These are phyloP conservation scores for Mycena latifolia DNA, from an alignment of 768 basidiomycete genomes.

Conservation along the genomic window DNA sequence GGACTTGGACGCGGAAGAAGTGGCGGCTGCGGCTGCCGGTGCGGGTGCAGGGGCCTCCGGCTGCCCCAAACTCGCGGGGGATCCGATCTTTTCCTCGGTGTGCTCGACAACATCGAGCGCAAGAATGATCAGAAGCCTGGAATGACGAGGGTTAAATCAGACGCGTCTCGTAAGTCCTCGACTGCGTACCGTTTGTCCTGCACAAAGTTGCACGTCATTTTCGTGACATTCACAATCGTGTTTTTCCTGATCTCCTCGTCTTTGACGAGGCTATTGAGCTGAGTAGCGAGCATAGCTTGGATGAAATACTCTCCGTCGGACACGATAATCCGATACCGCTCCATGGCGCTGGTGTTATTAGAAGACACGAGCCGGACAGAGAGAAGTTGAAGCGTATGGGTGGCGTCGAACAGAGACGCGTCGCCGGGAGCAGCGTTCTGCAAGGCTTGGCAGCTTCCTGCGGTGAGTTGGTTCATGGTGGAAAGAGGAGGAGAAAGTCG, in stretches of 20 bases:
- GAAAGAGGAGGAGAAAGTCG: not conserved
- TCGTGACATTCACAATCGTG: constrained; percentile 76
- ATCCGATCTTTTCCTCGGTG: constrained; percentile 80
- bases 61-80: constrained; percentile 53
- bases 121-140: constrained; percentile 87
- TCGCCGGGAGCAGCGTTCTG: constrained; percentile 59
- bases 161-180: constrained; percentile 5
- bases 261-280: constrained; percentile 83
- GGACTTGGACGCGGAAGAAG: constrained; percentile 45
- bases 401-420: constrained; percentile 53
- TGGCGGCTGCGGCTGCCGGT: constrained; percentile 13
- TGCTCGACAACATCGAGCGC: constrained; percentile 68
- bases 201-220: constrained; percentile 85
- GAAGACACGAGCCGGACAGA: constrained; percentile 82
- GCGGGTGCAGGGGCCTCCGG: constrained; percentile 1
- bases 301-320: constrained; percentile 90
- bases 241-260: constrained; percentile 73
- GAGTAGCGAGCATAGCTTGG: constrained; percentile 96
- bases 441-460: constrained; percentile 68
- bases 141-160: constrained; percentile 5
- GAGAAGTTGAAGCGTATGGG: constrained; percentile 81
- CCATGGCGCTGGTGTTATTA: constrained; percentile 52
- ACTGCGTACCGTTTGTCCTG: constrained; percentile 85
- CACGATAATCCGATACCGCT: constrained; percentile 85
- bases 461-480: constrained; percentile 60